Evolutionary conservation across 1,139 yeast genomes (phyloP).

Genomic region (Arxiozyma telluris): DNA sequence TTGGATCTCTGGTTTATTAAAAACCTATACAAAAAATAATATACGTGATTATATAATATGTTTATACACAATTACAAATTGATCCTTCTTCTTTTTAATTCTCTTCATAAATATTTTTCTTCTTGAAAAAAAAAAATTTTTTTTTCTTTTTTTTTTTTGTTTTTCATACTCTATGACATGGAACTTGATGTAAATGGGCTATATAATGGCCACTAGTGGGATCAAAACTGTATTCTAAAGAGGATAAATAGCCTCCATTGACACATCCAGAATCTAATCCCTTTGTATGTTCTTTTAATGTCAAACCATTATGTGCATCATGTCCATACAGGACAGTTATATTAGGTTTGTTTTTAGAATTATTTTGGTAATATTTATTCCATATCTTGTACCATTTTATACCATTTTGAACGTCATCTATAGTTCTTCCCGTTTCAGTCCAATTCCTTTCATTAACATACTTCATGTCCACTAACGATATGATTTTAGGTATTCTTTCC

Average conservation of each 20-base stretch:
- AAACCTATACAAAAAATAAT: too few relatives aligned
- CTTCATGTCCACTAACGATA: constrained; percentile 25
- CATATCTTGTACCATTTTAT: constrained; percentile 27
- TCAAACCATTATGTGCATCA: constrained; percentile 73
- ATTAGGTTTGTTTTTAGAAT: constrained; percentile 37
- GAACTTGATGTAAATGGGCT: constrained; percentile 11
- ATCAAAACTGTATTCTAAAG: constrained; percentile 32
- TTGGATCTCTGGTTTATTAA: too few relatives aligned
- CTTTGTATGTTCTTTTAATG: constrained; percentile 51
- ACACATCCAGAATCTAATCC: constrained; percentile 84
- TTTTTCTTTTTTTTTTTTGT: too few relatives aligned
- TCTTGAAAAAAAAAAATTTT: too few relatives aligned
- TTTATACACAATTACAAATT: too few relatives aligned
- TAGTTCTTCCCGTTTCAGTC: constrained; percentile 16
- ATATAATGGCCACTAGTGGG: constrained; percentile 6
- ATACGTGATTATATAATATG: too few relatives aligned
- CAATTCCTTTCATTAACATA: constrained; percentile 22
- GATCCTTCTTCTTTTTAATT: too few relatives aligned
- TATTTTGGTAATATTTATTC: constrained; percentile 11
- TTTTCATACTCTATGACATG: constrained; percentile 6
- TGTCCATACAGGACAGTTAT: constrained; percentile 77
- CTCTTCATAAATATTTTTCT: too few relatives aligned
- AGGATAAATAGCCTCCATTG: constrained; percentile 61
- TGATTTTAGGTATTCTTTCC: constrained; percentile 9
- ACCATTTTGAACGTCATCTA: constrained; percentile 11